Evolutionary conservation across 2,329 filamentous ascomycete genomes (phyloP), one percentile per base, ranked within the genome.

Genomic region (Aspergillus fumigatus): DNA sequence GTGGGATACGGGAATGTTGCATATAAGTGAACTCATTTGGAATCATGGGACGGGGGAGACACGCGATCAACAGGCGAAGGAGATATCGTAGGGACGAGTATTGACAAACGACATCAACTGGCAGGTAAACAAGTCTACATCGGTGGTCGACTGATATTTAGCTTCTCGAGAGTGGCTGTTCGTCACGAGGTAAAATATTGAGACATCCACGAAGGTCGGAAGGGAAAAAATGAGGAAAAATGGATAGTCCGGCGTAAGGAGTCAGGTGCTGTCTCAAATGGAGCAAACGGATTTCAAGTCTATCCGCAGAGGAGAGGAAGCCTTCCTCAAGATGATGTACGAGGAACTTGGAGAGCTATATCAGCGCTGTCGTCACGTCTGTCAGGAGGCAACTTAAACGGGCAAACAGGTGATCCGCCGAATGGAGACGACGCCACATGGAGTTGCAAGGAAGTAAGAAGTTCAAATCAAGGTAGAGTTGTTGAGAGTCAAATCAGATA

Each of bases 1-100:
- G 53, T 62, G 50, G 54, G 50, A 56, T 54, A 54, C 35, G 52
- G 54, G 50, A 59, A 56, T 57, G 59, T 56, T 59, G 14, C 55
- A 52, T 54, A 52, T 61, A 62, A 62, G 61, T 62, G 59, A 52
- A 69, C 60, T 67, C 68, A 71, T 70, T 58, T 59, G 63, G 66
- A 51, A 57, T 56, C 51, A 48, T 55, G 52, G 41, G 38, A 29
- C 43, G 23, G 35, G 47, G n/a, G 49, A 59, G 54, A 60, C 56
- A 59, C 61, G 57, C 57, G 58, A 62, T 54, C 58, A 60, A 38
- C 14, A 14, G 14, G 32, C 53, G 26, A 48, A 50, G 43, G 21
- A 43, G 49, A 47, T 48, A 38, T 38, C 32, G 14, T 38, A 17
- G 14, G 14, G 32, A 17, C 26, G 49, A 17, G 21, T 50, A 40